Evolutionary conservation across 768 basidiomycete species (phyloP).

Genomic region (Pulveroboletus sp.): DNA sequence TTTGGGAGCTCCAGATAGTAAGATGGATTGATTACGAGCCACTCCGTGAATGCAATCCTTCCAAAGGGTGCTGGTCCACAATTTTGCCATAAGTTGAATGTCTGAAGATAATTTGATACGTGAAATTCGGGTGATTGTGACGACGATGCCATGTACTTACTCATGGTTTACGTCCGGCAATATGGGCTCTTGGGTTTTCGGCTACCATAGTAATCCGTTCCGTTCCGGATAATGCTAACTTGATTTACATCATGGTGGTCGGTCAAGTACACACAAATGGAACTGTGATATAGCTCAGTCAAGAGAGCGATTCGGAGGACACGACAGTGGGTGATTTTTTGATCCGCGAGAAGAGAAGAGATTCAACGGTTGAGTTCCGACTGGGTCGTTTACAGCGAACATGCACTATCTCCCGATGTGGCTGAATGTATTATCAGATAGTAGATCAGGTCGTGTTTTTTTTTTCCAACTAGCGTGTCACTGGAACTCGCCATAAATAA

Average conservation of each 20-base stretch:
- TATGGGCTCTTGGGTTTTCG: slow-evolving; percentile 15
- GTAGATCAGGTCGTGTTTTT: not conserved
- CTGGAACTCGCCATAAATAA: slow-evolving; percentile 10
- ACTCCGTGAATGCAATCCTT: slow-evolving; percentile 9
- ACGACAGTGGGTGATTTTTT: too few species aligned
- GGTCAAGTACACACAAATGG: not conserved
- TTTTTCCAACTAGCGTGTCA: slow-evolving; percentile 1
- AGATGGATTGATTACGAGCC: slow-evolving; percentile 4
- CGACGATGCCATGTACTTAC: too few species aligned
- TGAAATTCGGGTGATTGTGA: not conserved
- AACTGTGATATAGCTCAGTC: not conserved
- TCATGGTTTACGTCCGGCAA: slow-evolving; percentile 18
- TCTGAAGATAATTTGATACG: not conserved
- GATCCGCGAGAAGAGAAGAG: too few species aligned
- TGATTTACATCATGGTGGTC: slow-evolving; percentile 13
- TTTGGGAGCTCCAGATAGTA: slow-evolving; percentile 11
- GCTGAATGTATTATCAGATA: not conserved
- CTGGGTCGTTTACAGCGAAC: not conserved
- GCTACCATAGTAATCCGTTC: too few species aligned
- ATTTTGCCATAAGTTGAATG: slow-evolving; percentile 9
- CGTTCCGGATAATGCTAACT: too few species aligned
- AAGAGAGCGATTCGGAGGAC: too few species aligned
- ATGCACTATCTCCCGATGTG: not conserved
- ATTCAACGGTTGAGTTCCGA: slow-evolving; percentile 5
- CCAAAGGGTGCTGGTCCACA: slow-evolving; percentile 8